These are phyloP conservation scores for Colletotrichum sp. DNA, from an alignment of 2,329 filamentous ascomycete genomes.

Conservation along the genomic window DNA sequence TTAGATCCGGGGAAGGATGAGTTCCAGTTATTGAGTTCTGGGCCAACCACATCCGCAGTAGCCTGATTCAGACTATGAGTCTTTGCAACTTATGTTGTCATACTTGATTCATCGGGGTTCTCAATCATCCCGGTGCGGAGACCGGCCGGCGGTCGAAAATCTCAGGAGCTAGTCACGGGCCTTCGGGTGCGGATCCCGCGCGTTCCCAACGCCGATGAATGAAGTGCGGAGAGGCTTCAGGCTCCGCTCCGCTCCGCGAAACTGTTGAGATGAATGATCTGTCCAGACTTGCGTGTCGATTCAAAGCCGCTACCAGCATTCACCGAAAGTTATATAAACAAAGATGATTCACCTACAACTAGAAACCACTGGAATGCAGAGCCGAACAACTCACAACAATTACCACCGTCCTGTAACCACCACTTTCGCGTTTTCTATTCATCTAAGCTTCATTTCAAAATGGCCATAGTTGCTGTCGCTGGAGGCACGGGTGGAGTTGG, in stretches of 20 bases:
- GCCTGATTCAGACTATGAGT: background rate
- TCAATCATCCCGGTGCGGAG: background rate
- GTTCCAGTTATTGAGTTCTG: background rate
- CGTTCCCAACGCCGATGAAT: background rate
- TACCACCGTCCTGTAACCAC: background rate
- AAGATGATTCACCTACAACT: background rate
- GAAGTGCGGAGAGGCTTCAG: background rate
- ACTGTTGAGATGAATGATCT: background rate
- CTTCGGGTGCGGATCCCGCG: background rate
- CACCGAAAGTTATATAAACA: background rate
- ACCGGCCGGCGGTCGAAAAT: background rate
- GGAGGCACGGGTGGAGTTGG: slow-evolving; percentile 51
- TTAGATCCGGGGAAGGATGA: background rate
- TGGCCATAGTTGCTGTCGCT: slow-evolving; percentile 45
- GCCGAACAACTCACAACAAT: background rate
- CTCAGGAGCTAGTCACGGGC: background rate
- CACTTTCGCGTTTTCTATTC: background rate
- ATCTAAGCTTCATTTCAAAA: background rate
- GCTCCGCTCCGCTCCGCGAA: background rate
- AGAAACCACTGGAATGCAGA: background rate
- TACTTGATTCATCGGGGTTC: background rate
- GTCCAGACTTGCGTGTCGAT: background rate
- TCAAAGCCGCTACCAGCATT: background rate
- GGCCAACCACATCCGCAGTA: background rate
- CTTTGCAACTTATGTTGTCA: background rate